Percentiles rank a stretch among this genome's conserved stretches.
Evolutionary conservation across 345 rosid species (phyloP).

Genomic region (Corchorus capsularis): DNA sequence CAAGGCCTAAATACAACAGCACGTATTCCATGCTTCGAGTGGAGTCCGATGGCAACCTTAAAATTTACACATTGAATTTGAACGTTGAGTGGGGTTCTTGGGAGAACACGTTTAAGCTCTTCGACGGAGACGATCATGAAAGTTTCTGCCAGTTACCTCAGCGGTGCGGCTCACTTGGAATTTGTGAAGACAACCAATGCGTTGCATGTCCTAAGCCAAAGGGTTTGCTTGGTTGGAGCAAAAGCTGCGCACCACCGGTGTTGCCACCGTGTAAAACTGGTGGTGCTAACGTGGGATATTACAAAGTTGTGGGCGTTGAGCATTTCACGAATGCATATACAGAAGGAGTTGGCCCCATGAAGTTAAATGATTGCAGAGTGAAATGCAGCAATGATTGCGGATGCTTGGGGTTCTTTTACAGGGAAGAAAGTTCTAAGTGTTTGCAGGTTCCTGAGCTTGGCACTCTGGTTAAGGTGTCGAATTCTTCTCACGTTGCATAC

Average conservation of each 20-base stretch:
- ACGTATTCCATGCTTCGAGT: conserved; percentile 14
- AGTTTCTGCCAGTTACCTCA: not conserved
- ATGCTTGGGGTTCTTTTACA: conserved; percentile 36
- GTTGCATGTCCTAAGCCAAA: conserved; percentile 17
- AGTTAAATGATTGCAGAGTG: conserved; percentile 27
- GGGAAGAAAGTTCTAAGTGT: conserved; percentile 28
- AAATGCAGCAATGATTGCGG: conserved; percentile 41
- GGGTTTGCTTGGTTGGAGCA: conserved; percentile 6
- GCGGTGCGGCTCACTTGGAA: not conserved
- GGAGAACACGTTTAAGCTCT: not conserved
- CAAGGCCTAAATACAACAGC: conserved; percentile 9
- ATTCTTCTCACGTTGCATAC: conserved; percentile 13
- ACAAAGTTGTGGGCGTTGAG: conserved; percentile 14
- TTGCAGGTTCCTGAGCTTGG: conserved; percentile 23
- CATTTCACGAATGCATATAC: not conserved
- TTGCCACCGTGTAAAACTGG: not conserved
- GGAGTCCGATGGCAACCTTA: conserved; percentile 10
- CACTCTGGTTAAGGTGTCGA: conserved; percentile 6
- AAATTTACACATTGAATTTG: conserved; percentile 2
- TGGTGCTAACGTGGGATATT: conserved; percentile 10
- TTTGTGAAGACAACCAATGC: conserved; percentile 5
- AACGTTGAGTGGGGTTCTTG: not conserved
- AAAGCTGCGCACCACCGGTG: conserved; percentile 8
- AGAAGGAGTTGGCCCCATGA: conserved; percentile 31
- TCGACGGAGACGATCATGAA: not conserved